phyloP scores from a whole-genome alignment of 257 asterid species.

The Nicotiana sylvestris region DNA sequence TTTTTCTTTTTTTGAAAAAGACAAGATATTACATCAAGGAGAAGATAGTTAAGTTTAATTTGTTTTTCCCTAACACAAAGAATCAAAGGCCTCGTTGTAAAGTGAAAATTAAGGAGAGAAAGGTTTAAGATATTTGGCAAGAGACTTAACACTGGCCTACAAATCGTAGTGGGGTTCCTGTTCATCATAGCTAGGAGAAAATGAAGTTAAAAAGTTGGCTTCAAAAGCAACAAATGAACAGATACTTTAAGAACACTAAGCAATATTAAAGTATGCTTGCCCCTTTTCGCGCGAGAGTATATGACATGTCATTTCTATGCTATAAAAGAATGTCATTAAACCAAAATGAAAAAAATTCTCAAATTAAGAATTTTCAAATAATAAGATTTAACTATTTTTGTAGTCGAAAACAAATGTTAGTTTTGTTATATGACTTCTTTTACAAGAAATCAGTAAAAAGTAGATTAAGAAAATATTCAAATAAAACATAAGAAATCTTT shows the following conservation, averaged over 20 bases:
- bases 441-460: too few species aligned
- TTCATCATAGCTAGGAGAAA: neutral
- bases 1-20: too few species aligned
- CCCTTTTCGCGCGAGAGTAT: neutral
- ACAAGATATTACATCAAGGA: neutral
- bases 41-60: neutral
- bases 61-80: neutral
- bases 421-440: too few species aligned
- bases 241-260: neutral
- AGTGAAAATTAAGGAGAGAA: conserved; percentile 21
- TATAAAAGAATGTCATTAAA: too few species aligned
- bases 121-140: conserved; percentile 27
- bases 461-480: too few species aligned
- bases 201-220: neutral
- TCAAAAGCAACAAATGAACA: neutral
- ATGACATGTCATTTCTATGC: too few species aligned
- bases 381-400: too few species aligned
- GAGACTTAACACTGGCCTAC: conserved; percentile 10
- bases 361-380: too few species aligned
- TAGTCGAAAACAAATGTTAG: too few species aligned
- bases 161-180: conserved; percentile 19
- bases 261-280: neutral
- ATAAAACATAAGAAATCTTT: too few species aligned
- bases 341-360: too few species aligned
- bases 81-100: conserved; percentile 25